Conservation (phyloP, 768 basidiomycete genomes). For the Gloeopeniophorella convolvens region DNA sequence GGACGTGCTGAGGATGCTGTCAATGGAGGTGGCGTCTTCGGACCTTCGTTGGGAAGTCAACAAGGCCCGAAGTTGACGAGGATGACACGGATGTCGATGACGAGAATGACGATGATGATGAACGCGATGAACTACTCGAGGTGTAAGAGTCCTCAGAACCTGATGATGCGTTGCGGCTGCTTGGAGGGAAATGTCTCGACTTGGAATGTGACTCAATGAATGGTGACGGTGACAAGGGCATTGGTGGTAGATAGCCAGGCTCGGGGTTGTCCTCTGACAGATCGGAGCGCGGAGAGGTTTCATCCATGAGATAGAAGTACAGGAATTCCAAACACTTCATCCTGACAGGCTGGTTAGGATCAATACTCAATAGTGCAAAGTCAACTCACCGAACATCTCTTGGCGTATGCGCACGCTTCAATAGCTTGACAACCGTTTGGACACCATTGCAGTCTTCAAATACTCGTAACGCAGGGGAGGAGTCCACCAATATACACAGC, state of each 20-base stretch:
- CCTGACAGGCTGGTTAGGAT: constrained; percentile 34
- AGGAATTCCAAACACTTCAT: constrained; percentile 96
- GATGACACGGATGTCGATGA: constrained; percentile 28
- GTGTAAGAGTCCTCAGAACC: constrained; percentile 21
- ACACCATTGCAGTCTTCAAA: constrained; percentile 79
- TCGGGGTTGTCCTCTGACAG: constrained; percentile 16
- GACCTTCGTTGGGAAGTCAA: constrained; percentile 16
- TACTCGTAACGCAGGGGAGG: constrained; percentile 59
- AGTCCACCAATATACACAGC: constrained; percentile 85
- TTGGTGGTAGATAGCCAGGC: constrained; percentile 35
- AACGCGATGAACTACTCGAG: constrained; percentile 13
- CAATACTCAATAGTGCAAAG: not conserved
- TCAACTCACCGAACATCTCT: constrained; percentile 72
- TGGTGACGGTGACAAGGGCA: constrained; percentile 28
- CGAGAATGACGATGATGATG: constrained; percentile 20
- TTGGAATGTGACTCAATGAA: constrained; percentile 22
- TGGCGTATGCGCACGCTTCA: constrained; percentile 82
- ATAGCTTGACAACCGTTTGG: constrained; percentile 76
- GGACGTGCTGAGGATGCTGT: constrained; percentile 17
- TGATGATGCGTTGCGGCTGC: constrained; percentile 17
- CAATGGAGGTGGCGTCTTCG: constrained; percentile 14
- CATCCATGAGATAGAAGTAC: constrained; percentile 91
- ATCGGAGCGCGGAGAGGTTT: constrained; percentile 36
- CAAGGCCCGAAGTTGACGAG: constrained; percentile 28
- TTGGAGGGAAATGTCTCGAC: constrained; percentile 14